Percentiles rank a stretch among this genome's conserved stretches.
These are phyloP conservation scores for Epichloe coenophiala DNA, from an alignment of 2,329 filamentous ascomycete species.

Conservation along the genomic window DNA sequence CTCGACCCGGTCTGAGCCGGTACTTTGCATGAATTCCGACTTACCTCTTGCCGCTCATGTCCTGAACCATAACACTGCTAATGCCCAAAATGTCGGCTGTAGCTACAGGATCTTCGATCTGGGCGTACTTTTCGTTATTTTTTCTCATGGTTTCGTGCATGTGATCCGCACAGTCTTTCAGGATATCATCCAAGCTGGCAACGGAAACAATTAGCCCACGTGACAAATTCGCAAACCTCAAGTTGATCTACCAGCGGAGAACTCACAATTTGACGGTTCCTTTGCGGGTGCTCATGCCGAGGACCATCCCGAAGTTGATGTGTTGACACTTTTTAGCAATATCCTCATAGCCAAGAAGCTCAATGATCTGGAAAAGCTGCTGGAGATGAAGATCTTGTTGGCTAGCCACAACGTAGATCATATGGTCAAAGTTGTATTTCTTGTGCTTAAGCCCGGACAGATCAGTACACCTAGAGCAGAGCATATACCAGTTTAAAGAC, in stretches of 20 bases:
- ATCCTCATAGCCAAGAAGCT: slow-evolving; percentile 56
- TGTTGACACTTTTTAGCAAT: slow-evolving; percentile 60
- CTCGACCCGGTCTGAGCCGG: neutral
- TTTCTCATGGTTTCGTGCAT: slow-evolving; percentile 97
- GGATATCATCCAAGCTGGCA: slow-evolving; percentile 9
- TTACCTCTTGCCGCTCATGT: slow-evolving; percentile 88
- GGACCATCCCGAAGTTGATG: slow-evolving; percentile 61
- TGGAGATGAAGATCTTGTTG: slow-evolving; percentile 61
- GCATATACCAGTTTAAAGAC: neutral
- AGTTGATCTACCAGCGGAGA: neutral
- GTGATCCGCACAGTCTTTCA: slow-evolving; percentile 63
- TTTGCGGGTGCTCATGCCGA: slow-evolving; percentile 57
- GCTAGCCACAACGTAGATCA: slow-evolving; percentile 65
- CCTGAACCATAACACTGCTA: slow-evolving; percentile 92
- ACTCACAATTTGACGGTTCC: slow-evolving; percentile 56
- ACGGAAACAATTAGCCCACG: neutral
- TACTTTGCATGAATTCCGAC: slow-evolving; percentile 10
- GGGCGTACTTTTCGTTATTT: slow-evolving; percentile 83
- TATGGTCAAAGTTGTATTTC: slow-evolving; percentile 57
- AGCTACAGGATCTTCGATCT: slow-evolving; percentile 70
- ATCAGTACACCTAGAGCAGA: neutral
- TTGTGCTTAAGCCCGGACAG: slow-evolving; percentile 22
- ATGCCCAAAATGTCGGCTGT: slow-evolving; percentile 85
- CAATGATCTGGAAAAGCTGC: slow-evolving; percentile 59
- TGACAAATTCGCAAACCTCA: neutral